phyloP scores from a whole-genome alignment of 805 yeast species.

The Candida insectalens region DNA sequence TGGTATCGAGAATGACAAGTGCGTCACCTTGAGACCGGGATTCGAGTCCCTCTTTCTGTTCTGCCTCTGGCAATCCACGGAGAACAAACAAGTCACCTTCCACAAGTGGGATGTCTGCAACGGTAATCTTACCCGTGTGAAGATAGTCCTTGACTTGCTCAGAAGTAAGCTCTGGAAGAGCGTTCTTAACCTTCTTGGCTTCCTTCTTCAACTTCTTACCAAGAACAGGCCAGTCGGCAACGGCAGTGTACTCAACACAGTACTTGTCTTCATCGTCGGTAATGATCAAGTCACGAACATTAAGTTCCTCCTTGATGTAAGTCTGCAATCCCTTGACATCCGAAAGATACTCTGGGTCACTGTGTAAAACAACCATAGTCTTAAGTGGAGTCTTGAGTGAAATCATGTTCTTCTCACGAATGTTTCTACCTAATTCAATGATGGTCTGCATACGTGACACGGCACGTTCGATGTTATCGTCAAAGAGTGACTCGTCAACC shows the following conservation, averaged over 20 bases:
- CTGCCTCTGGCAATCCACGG: conserved; percentile 74
- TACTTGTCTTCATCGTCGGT: conserved; percentile 87
- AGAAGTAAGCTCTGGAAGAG: conserved; percentile 73
- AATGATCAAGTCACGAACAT: conserved; percentile 78
- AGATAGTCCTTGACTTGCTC: conserved; percentile 74
- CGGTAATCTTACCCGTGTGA: conserved; percentile 62
- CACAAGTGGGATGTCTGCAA: conserved; percentile 82
- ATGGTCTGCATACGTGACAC: conserved; percentile 95
- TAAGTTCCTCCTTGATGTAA: conserved; percentile 85
- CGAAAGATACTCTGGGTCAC: conserved; percentile 60
- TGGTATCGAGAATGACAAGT: conserved; percentile 80
- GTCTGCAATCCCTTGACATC: conserved; percentile 71
- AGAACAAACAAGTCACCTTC: conserved; percentile 84
- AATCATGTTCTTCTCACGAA: conserved; percentile 91
- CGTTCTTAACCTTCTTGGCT: conserved; percentile 89
- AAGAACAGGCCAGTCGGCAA: conserved; percentile 97
- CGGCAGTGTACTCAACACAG: conserved; percentile 87
- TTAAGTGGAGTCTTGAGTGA: conserved; percentile 93
- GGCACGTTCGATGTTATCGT: conserved; percentile 75
- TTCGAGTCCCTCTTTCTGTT: conserved; percentile 64
- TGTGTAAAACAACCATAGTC: conserved; percentile 75
- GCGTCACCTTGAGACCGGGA: conserved; percentile 85
- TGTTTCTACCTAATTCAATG: conserved; percentile 90
- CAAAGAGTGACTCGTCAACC: conserved; percentile 71
- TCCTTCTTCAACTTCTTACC: conserved; percentile 96